Percentiles rank a stretch among this genome's conserved stretches.
Evolutionary conservation across 257 asterid species (phyloP).

Genomic region (Solanum bulbocastanum): DNA sequence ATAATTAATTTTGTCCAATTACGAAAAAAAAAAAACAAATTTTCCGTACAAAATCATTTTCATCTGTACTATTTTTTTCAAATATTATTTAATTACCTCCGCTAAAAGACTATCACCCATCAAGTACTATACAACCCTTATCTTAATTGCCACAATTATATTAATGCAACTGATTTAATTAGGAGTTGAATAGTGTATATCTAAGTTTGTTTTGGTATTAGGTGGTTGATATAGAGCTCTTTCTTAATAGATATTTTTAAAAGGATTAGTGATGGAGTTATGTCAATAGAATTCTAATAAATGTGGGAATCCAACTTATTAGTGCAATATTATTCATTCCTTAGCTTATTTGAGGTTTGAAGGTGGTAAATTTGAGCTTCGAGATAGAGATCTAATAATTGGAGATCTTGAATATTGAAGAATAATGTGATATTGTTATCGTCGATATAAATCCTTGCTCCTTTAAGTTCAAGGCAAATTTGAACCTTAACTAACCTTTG

Average conservation of each 20-base stretch:
- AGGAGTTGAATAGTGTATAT: not conserved
- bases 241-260: no score
- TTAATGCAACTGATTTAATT: not conserved
- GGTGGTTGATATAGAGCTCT: not conserved
- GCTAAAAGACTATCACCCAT: not conserved
- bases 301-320: not conserved
- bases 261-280: not conserved
- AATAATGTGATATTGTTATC: no score
- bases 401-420: no score
- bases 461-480: no score
- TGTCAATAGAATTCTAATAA: not conserved
- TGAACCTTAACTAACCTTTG: no score
- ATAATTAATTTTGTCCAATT: not conserved
- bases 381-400: no score
- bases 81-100: not conserved
- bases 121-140: not conserved
- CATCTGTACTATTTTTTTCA: not conserved
- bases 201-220: not conserved
- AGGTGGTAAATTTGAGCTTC: no score
- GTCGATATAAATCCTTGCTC: no score
- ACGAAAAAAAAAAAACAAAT: not conserved
- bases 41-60: not conserved
- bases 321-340: not conserved
- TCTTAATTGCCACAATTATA: not conserved
- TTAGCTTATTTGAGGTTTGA: no score